These are phyloP conservation scores for Vitellaria paradoxa DNA, from an alignment of 179 eudicot genomes.

Conservation along the genomic window DNA sequence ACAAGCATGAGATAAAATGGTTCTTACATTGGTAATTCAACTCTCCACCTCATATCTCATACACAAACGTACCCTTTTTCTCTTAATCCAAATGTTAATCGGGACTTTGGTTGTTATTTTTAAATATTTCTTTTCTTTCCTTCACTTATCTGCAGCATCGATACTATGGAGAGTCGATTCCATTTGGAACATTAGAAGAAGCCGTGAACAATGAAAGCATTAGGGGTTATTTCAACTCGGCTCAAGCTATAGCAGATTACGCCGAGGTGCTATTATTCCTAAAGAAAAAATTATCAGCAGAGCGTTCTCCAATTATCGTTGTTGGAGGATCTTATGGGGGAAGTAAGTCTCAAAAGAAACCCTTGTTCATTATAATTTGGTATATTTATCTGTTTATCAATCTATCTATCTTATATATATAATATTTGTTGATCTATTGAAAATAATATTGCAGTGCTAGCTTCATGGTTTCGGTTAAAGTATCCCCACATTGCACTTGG, in stretches of 20 bases:
- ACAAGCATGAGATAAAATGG: too few relatives aligned
- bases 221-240: constrained; percentile 59
- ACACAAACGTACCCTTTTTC: not conserved
- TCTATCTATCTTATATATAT: too few relatives aligned
- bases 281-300: constrained; percentile 31
- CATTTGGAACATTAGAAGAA: constrained; percentile 30
- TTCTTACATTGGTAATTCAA: too few relatives aligned
- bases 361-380: not conserved
- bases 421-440: not conserved
- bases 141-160: constrained; percentile 33
- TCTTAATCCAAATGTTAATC: not conserved
- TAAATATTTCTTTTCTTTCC: too few relatives aligned
- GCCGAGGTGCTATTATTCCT: constrained; percentile 48
- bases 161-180: constrained; percentile 51
- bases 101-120: not conserved
- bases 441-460: constrained; percentile 28
- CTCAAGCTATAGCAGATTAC: constrained; percentile 68
- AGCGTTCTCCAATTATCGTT: constrained; percentile 43
- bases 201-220: constrained; percentile 23
- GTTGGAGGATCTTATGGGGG: constrained; percentile 72
- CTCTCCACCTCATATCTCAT: too few relatives aligned
- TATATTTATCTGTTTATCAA: not conserved
- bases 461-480: constrained; percentile 56
- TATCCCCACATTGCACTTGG: constrained; percentile 53
- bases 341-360: constrained; percentile 30